A percentile compares a stretch with the other conserved stretches of the same genome.
phyloP scores from a whole-genome alignment of 1,284 basidiomycete species.

The Malassezia sp. region DNA sequence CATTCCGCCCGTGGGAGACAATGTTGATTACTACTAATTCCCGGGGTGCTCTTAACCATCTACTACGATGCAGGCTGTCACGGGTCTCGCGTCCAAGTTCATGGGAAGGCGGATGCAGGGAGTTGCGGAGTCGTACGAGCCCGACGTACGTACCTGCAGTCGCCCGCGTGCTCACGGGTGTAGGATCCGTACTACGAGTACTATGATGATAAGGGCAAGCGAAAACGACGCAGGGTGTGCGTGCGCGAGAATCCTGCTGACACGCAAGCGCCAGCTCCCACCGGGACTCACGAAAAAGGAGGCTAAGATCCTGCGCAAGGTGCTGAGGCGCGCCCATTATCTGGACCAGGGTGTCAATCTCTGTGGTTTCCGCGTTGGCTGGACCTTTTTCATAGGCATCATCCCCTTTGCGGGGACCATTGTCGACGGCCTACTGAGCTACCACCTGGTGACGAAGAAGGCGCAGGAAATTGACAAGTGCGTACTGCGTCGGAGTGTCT shows the following conservation, averaged over 20 bases:
- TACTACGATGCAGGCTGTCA: too few relatives aligned
- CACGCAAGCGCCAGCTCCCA: conserved; percentile 54
- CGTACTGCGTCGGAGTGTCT: background rate
- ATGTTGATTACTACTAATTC: too few relatives aligned
- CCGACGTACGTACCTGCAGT: conserved; percentile 2
- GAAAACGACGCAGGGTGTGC: conserved; percentile 56
- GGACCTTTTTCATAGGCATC: conserved; percentile 55
- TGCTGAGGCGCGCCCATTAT: conserved; percentile 62
- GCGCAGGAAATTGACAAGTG: conserved; percentile 57
- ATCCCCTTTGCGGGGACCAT: conserved; percentile 63
- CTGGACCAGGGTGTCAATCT: conserved; percentile 80
- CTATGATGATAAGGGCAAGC: conserved; percentile 60
- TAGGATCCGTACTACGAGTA: conserved; percentile 68
- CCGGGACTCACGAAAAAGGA: conserved; percentile 68
- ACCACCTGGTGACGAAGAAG: conserved; percentile 65
- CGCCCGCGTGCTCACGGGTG: background rate
- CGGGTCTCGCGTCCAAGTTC: background rate
- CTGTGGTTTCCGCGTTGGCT: conserved; percentile 76
- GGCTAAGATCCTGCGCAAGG: conserved; percentile 54
- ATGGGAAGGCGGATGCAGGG: conserved; percentile 1
- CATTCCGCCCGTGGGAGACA: too few relatives aligned
- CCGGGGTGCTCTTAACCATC: too few relatives aligned
- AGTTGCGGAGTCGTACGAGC: conserved; percentile 9
- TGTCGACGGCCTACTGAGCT: conserved; percentile 59
- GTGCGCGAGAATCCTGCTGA: too few relatives aligned